Conservation (phyloP, 225 moss, liverwort and hornwort species). For the Physcomitrellopsis africana region DNA sequence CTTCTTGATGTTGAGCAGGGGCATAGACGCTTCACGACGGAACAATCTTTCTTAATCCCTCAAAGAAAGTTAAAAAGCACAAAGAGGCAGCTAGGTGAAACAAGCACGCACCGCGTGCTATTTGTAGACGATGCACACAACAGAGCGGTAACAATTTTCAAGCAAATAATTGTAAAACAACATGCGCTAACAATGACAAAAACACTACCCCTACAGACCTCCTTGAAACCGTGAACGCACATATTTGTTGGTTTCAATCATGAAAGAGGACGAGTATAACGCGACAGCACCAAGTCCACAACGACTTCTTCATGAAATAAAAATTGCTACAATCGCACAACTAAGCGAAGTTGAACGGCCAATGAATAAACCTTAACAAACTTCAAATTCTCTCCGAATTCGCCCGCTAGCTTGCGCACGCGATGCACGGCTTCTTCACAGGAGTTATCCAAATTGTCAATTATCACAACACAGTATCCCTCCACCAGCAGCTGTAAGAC, state of each 20-base stretch:
- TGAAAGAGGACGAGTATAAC: background rate
- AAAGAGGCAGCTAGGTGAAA: background rate
- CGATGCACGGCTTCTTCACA: conserved; percentile 63
- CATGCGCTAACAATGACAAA: background rate
- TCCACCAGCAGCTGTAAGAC: conserved; percentile 54
- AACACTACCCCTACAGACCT: conserved; percentile 19
- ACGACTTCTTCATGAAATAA: background rate
- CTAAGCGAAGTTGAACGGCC: background rate
- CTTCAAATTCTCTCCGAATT: conserved; percentile 45
- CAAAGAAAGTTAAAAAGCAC: background rate
- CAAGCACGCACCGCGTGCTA: no score
- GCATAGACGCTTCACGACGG: conserved; percentile 9
- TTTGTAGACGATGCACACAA: background rate
- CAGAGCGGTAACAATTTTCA: background rate
- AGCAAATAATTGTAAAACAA: background rate
- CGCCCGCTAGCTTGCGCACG: conserved; percentile 49
- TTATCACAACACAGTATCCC: conserved; percentile 59
- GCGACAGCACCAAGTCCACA: conserved; percentile 10
- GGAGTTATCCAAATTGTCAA: conserved; percentile 66
- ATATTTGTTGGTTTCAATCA: background rate
- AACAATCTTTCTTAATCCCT: background rate
- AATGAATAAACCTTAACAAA: conserved; percentile 52
- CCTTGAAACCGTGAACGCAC: background rate
- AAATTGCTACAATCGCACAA: background rate
- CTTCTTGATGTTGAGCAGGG: background rate